These are phyloP conservation scores for Medicago lupulina DNA, from an alignment of 306 rosid genomes.

Conservation along the genomic window DNA sequence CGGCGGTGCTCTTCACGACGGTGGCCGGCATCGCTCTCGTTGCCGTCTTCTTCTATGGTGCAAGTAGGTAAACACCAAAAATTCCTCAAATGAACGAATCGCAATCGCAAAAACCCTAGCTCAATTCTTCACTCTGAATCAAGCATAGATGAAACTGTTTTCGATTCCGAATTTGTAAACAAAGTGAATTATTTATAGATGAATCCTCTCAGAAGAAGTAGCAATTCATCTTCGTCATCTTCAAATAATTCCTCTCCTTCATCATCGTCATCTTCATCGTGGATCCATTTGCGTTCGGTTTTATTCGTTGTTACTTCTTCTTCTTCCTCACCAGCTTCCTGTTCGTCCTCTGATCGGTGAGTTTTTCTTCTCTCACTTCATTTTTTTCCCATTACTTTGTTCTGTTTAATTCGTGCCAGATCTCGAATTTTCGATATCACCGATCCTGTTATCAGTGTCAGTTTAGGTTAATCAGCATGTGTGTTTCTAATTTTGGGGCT, in stretches of 20 bases:
- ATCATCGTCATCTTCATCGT: slow-evolving; percentile 79
- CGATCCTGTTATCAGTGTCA: slow-evolving; percentile 48
- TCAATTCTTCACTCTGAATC: slow-evolving; percentile 27
- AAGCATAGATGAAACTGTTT: slow-evolving; percentile 42
- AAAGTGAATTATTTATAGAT: slow-evolving; percentile 57
- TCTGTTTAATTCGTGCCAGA: slow-evolving; percentile 62
- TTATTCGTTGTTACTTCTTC: slow-evolving; percentile 81
- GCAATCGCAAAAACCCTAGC: slow-evolving; percentile 46
- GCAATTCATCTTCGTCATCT: slow-evolving; percentile 79
- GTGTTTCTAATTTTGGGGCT: slow-evolving; percentile 46
- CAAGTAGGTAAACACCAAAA: slow-evolving; percentile 65
- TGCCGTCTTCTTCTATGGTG: slow-evolving; percentile 66
- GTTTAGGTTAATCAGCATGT: slow-evolving; percentile 58
- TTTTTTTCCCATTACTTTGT: slow-evolving; percentile 43
- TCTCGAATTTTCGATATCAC: slow-evolving; percentile 53
- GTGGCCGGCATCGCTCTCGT: slow-evolving; percentile 71
- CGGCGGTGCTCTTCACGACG: slow-evolving; percentile 69
- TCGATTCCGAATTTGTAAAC: slow-evolving; percentile 42
- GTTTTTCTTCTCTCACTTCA: slow-evolving; percentile 55
- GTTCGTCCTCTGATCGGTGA: slow-evolving; percentile 99
- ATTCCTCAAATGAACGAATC: slow-evolving; percentile 34
- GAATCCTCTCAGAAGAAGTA: slow-evolving; percentile 94
- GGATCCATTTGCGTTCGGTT: slow-evolving; percentile 99
- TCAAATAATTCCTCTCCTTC: slow-evolving; percentile 79
- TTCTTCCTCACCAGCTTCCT: slow-evolving; percentile 91